Evolutionary conservation across 345 rosid genomes (phyloP).

Genomic region (Populus euphratica): DNA sequence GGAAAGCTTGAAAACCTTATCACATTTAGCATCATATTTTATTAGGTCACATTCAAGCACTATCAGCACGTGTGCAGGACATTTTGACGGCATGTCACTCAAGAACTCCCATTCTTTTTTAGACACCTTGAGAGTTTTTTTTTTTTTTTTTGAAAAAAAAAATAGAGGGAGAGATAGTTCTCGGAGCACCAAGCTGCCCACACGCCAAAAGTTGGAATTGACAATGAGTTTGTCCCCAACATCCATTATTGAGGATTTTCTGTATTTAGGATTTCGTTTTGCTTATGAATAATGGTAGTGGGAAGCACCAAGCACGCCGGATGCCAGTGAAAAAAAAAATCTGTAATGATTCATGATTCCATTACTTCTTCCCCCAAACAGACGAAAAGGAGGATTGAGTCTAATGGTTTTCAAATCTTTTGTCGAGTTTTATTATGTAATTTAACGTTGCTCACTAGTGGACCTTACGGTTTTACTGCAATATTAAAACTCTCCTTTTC

Average conservation of each 20-base stretch:
- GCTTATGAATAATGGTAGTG: slow-evolving; percentile 4
- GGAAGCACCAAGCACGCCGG: slow-evolving; percentile 34
- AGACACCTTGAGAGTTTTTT: slow-evolving; percentile 21
- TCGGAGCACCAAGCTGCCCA: slow-evolving; percentile 25
- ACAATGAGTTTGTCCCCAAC: slow-evolving; percentile 13
- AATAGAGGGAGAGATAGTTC: background rate
- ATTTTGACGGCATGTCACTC: slow-evolving; percentile 47
- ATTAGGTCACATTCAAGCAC: slow-evolving; percentile 6
- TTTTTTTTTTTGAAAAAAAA: too few species aligned
- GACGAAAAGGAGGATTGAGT: background rate
- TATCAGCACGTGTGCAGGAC: slow-evolving; percentile 41
- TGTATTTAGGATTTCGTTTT: background rate
- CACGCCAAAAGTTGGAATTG: slow-evolving; percentile 4
- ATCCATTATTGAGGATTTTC: background rate
- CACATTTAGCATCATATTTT: slow-evolving; percentile 1
- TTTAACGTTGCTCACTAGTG: too few species aligned
- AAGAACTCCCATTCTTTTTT: slow-evolving; percentile 27
- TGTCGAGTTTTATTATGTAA: too few species aligned
- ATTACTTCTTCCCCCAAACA: background rate
- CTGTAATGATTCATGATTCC: slow-evolving; percentile 2
- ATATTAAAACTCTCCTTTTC: too few species aligned
- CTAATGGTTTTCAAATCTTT: background rate
- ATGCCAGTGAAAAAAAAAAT: background rate
- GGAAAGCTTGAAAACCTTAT: slow-evolving; percentile 3
- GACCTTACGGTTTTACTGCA: too few species aligned